Base-by-base conservation (phyloP, 208 protist genomes). In the Crithidia acanthocephali region DNA sequence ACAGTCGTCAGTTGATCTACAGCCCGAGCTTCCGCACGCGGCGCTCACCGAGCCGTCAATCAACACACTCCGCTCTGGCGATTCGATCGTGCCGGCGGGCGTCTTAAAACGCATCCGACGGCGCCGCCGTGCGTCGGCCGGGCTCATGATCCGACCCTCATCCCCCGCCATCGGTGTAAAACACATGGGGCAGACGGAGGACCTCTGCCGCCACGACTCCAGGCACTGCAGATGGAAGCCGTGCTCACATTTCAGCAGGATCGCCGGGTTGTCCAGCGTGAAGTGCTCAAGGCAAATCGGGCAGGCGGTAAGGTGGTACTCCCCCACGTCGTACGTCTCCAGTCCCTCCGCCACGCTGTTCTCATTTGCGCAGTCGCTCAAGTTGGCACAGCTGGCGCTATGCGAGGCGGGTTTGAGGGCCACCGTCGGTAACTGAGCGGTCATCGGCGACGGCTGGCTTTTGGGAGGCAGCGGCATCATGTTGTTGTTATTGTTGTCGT, bases 211-310 rank as follows among this genome's bases (percentile, higher is more conserved):
- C 87, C 90, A 95, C 45, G 85, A 77, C 73, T 93, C 85, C 18
- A 93, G 72, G 68, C 90, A 95, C 79, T 93, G 90, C 44, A 93
- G 48, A 47, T 95, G 90, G 61, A 95, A 91, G 18, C 85, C 82
- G 64, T 95, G 90, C 32, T 84, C 85, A 77, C 90, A 95, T 13
- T 67, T 62, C 8, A 95, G 78, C 18, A 95, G 50, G 48, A 95
- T 85, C 1, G 90, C 90, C n/a, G 90, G 90, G 37, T 93, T 95
- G 40, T 87, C 80, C 0, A 92, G 72, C 25, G 87, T 92, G 70
- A 93, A 95, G 53, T 80, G 79, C 57, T 95, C 87, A 10, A 95
- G 51, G 69, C 90, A 93, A 32, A 95, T 95, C 2, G 90, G 90
- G 58, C 90, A 95, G 6, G 84, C 68, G 0, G 86, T 83, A 23